Conservation (phyloP, 108 stramenopile genomes). For the Seminavis robusta region DNA sequence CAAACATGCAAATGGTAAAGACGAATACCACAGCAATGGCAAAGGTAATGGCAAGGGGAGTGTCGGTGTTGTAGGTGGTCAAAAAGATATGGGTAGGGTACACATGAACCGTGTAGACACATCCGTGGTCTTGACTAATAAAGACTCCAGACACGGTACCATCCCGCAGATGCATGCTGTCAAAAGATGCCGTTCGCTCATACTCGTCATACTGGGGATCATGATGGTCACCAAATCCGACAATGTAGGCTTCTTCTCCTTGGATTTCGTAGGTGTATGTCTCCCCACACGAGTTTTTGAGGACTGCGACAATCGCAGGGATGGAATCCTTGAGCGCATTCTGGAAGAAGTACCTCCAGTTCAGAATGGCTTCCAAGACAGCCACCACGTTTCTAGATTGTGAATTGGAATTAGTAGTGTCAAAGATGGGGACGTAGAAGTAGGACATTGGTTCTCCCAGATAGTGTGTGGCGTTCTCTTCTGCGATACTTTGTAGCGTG, state of each 20-base stretch:
- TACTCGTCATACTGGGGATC: too few relatives aligned
- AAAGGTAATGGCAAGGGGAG: conserved; percentile 5
- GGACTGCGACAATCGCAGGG: too few relatives aligned
- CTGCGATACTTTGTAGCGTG: conserved; percentile 3
- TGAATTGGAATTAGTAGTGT: too few relatives aligned
- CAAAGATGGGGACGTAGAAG: conserved; percentile 15
- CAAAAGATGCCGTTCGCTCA: too few relatives aligned
- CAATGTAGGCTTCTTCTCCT: conserved; percentile 16
- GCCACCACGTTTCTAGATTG: too few relatives aligned
- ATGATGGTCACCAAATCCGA: conserved; percentile 47
- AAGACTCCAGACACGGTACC: too few relatives aligned
- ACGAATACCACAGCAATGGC: conserved; percentile 1
- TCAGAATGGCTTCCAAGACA: too few relatives aligned
- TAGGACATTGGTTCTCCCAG: conserved; percentile 10
- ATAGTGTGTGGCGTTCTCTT: neutral
- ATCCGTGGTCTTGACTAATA: too few relatives aligned
- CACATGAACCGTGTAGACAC: conserved; percentile 8
- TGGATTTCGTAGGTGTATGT: conserved; percentile 21
- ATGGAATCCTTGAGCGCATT: too few relatives aligned
- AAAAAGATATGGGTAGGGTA: conserved; percentile 9
- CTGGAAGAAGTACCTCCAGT: too few relatives aligned
- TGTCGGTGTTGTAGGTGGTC: conserved; percentile 1
- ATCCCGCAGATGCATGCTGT: too few relatives aligned
- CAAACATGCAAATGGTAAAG: conserved; percentile 19
- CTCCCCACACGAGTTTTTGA: too few relatives aligned